Percentiles rank a stretch among this genome's conserved stretches.
Conservation (phyloP, 2,329 filamentous ascomycete genomes). For the Cercospora janseana region DNA sequence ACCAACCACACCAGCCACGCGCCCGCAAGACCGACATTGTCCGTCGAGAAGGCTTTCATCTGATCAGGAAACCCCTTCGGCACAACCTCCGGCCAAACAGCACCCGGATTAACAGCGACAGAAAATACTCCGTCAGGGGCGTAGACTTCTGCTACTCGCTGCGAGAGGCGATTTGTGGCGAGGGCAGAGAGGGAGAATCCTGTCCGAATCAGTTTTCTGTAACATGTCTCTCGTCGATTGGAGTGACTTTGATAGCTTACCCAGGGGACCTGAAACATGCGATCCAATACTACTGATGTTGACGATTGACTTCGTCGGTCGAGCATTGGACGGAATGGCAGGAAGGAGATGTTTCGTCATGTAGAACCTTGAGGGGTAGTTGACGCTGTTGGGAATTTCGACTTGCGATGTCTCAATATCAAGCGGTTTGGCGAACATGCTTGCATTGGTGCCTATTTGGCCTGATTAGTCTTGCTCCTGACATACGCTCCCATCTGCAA, state of each 20-base stretch:
- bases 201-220: too few species aligned
- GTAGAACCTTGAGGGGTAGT: conserved; percentile 21
- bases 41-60: conserved; percentile 21
- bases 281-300: conserved; percentile 36
- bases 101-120: conserved; percentile 38
- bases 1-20: conserved; percentile 34
- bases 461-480: neutral
- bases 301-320: conserved; percentile 24
- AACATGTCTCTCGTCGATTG: too few species aligned
- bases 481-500: neutral
- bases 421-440: conserved; percentile 9
- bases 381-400: conserved; percentile 16
- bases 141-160: conserved; percentile 38
- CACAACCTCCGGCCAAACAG: conserved; percentile 35
- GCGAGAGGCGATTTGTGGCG: conserved; percentile 36
- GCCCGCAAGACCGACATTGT: conserved; percentile 33
- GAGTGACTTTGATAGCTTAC: too few species aligned
- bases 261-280: conserved; percentile 36
- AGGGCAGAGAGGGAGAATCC: conserved; percentile 39
- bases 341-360: conserved; percentile 27
- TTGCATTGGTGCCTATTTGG: neutral
- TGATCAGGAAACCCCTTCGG: conserved; percentile 35
- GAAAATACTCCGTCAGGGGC: conserved; percentile 27
- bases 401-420: conserved; percentile 16
- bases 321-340: conserved; percentile 8